These are phyloP conservation scores for Verticillium dahliae DNA, from an alignment of 2,329 filamentous ascomycete genomes.

Conservation along the genomic window DNA sequence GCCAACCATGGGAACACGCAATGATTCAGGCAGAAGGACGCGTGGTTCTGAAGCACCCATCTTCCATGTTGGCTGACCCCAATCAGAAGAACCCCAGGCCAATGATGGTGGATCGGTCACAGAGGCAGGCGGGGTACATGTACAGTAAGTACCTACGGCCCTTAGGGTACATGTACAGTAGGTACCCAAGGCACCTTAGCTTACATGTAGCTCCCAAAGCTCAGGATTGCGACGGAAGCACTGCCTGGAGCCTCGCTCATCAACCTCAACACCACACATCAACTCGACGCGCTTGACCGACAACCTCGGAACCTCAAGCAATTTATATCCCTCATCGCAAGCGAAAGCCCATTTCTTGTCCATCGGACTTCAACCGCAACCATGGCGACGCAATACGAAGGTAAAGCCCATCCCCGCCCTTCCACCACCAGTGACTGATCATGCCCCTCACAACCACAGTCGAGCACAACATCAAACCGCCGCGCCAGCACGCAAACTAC, in stretches of 20 bases:
- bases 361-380: slow-evolving; percentile 6
- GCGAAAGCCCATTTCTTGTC: too few relatives aligned
- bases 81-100: too few relatives aligned
- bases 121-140: too few relatives aligned
- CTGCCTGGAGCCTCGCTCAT: slow-evolving; percentile 3
- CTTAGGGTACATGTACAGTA: too few relatives aligned
- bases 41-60: too few relatives aligned
- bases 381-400: slow-evolving; percentile 54
- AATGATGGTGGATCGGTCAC: too few relatives aligned
- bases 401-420: slow-evolving; percentile 20
- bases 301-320: background rate
- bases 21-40: too few relatives aligned
- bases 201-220: background rate
- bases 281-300: background rate
- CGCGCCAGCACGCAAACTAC: slow-evolving; percentile 30
- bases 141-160: too few relatives aligned
- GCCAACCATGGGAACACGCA: too few relatives aligned
- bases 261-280: background rate
- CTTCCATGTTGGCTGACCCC: too few relatives aligned
- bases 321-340: too few relatives aligned
- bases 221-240: background rate
- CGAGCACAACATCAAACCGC: slow-evolving; percentile 55
- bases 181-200: too few relatives aligned
- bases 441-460: slow-evolving; percentile 30
- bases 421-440: slow-evolving; percentile 1